These are phyloP conservation scores for Oleoguttula mirabilis DNA, from an alignment of 495 filamentous ascomycete species.

Conservation along the genomic window DNA sequence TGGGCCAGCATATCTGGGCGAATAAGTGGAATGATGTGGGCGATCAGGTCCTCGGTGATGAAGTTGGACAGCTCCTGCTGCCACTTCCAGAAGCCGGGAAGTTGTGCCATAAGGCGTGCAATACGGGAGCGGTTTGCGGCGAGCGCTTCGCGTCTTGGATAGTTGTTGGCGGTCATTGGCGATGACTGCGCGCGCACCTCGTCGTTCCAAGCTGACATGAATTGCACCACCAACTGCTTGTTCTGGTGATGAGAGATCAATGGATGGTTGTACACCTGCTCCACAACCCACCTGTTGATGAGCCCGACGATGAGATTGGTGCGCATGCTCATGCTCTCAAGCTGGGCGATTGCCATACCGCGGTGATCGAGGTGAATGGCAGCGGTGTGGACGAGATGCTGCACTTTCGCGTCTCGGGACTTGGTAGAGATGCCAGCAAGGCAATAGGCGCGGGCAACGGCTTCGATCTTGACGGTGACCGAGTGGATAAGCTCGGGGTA, in stretches of 20 bases:
- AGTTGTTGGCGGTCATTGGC: not conserved
- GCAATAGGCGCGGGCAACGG: not conserved
- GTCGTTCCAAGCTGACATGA: not conserved
- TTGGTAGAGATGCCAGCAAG: not conserved
- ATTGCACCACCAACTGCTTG: not conserved
- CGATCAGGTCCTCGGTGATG: constrained; percentile 1
- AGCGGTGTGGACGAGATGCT: not conserved
- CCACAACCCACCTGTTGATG: not conserved
- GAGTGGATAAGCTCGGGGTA: constrained; percentile 7
- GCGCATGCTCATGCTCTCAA: not conserved
- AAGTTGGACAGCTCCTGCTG: not conserved
- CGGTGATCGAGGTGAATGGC: no score
- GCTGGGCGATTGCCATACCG: no score
- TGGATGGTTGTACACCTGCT: not conserved
- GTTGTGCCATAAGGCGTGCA: no score
- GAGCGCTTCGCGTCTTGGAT: not conserved
- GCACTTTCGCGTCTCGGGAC: not conserved
- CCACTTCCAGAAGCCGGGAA: constrained; percentile 17
- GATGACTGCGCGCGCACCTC: not conserved
- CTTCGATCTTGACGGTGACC: constrained; percentile 3
- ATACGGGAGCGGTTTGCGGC: not conserved
- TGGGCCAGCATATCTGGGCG: not conserved
- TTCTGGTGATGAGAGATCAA: not conserved
- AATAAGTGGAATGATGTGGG: not conserved
- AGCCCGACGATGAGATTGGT: not conserved